Evolutionary conservation across 2,329 filamentous ascomycete species (phyloP), one percentile per base, ranked within the genome.

Genomic region (Colletotrichum scovillei): DNA sequence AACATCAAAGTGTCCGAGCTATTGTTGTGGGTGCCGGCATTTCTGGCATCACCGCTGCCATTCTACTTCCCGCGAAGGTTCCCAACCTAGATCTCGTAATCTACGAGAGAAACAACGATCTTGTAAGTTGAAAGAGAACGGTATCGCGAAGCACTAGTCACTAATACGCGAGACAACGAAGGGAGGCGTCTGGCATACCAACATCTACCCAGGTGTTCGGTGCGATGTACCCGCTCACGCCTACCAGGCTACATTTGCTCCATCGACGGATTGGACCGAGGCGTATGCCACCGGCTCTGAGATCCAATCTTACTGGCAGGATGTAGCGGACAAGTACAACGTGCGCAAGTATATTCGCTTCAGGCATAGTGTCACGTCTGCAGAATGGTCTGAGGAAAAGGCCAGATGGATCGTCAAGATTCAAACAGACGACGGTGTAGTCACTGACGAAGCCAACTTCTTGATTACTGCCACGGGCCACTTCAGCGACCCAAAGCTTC

Each of bases 181-280:
- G 84, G 86, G 86, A 42, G 87, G 88, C 1, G 88, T 86, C 3
- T 90, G 87, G 87, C 84, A 87, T 60, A 87, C 88, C 74, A 89
- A 89, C 68, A 78, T 84, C 4, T 93, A 93, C 74, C 91, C 91
- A 0, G 91, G 91, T 1, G 90, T 92, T 1, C 84, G 90, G 55
- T 94, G 92, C 76, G 92, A 94, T 79, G 67, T 94, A 14, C 91
- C 92, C 0, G 88, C 91, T 0, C 91, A 93, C 78, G 91, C 92
- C 24, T 94, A 94, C 77, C 92, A 93, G 78, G 42, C 42, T 49
- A 49, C 42, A 4, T 49, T 49, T n/a, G 42, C 42, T 49, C 42
- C 42, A 49, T 49, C 42, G 4, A 49, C 42, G 2, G 38, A 42
- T 6, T 35, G 93, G 93, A 87, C 87, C 0, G 90, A 93, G 76